phyloP scores from a whole-genome alignment of 805 yeast species.

The Wickerhamomyces strasburgensis region DNA sequence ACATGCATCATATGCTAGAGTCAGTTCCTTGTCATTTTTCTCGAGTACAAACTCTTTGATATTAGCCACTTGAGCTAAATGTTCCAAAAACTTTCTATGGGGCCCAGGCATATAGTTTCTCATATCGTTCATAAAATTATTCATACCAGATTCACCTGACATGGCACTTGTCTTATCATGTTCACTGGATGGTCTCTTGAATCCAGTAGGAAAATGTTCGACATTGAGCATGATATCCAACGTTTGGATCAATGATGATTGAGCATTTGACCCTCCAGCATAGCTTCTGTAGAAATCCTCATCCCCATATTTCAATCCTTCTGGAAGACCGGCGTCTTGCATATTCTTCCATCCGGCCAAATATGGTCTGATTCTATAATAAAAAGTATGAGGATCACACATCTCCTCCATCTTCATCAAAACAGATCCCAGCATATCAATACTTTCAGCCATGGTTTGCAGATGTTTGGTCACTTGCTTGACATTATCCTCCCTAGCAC shows the following conservation, averaged over 20 bases:
- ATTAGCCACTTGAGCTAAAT: slow-evolving; percentile 51
- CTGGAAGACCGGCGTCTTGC: slow-evolving; percentile 76
- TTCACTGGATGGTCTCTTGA: slow-evolving; percentile 33
- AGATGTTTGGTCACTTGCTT: slow-evolving; percentile 39
- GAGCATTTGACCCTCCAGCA: slow-evolving; percentile 94
- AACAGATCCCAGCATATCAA: slow-evolving; percentile 68
- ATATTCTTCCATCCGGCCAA: slow-evolving; percentile 94
- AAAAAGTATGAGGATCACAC: slow-evolving; percentile 93
- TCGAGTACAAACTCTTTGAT: slow-evolving; percentile 60
- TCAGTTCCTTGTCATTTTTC: slow-evolving; percentile 48
- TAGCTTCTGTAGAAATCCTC: slow-evolving; percentile 50
- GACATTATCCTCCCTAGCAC: slow-evolving; percentile 44
- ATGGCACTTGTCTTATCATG: slow-evolving; percentile 14
- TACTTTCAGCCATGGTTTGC: slow-evolving; percentile 65
- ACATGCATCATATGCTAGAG: slow-evolving; percentile 79
- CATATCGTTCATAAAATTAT: slow-evolving; percentile 76
- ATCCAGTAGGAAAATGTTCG: slow-evolving; percentile 76
- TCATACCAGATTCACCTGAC: slow-evolving; percentile 27
- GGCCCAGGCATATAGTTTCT: slow-evolving; percentile 84
- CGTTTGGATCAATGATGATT: slow-evolving; percentile 83
- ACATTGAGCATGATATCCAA: slow-evolving; percentile 73
- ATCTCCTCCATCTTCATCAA: slow-evolving; percentile 83
- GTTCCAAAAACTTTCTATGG: slow-evolving; percentile 69
- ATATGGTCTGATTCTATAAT: slow-evolving; percentile 80
- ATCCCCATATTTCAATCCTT: slow-evolving; percentile 75